Base-by-base conservation (phyloP, 768 basidiomycete species). In the Lactarius hatsudake region DNA sequence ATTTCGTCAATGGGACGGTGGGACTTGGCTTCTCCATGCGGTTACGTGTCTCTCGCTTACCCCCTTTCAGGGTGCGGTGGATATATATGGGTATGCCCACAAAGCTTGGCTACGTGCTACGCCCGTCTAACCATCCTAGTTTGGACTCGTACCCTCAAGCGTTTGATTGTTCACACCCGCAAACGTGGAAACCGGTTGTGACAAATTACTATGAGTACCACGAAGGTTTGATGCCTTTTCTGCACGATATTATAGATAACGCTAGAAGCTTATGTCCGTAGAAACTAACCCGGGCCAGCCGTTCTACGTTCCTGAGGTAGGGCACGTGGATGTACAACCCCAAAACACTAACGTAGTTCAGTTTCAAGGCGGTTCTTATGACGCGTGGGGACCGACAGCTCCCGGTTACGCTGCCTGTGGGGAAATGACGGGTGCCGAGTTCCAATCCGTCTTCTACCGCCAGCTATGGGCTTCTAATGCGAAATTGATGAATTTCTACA, bases 401-500 rank as follows among this genome's bases (percentile, higher is more conserved):
- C 89, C 90, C 67, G 87, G 89, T 53, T 93, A 91, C 72, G 81
- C 78, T 2, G 78, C 82, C 4, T 93, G 91, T 73, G 81, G 83
- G 32, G 76, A 79, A 1, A 78, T 93, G 68, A 93, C 90, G 13
- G 90, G 89, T 3, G 79, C 88, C 1, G 81, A 88, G 72, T 93
- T 92, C 76, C 82, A 87, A 76, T 88, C 86, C 51, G 93, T 94
- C 7, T 94, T 93, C 76, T 86, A 94, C 71, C 81, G 86, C 65
- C 80, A 89, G 61, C 80, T 91, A 55, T 92, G 89, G 88, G 91
- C 92, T 12, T 83, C 84, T 59, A 94, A 93, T 75, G 89, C 86
- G 1, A 94, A 93, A 72, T 72, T 94, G 55, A 86, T 93, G 66
- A 92, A 85, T 72, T 91, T 90, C 68, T 94, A 94, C 76, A 94